A percentile compares a stretch with the other conserved stretches of the same genome.
phyloP scores from a whole-genome alignment of 2,329 filamentous ascomycete species.

The Fusarium dlaminii region DNA sequence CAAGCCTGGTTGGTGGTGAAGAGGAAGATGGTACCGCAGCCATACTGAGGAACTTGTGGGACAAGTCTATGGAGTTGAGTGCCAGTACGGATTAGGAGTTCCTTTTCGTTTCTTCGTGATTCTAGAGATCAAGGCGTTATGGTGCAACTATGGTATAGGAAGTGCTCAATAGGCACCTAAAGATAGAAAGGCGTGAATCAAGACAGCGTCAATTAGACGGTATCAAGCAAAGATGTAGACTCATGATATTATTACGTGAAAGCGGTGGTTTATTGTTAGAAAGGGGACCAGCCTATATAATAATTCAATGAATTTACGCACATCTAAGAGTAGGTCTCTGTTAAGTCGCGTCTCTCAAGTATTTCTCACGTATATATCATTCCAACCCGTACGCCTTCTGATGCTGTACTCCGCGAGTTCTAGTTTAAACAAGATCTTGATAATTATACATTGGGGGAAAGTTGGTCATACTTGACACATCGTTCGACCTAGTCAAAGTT shows the following conservation, averaged over 20 bases:
- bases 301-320: neutral
- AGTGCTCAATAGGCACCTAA: conserved; percentile 22
- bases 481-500: conserved; percentile 71
- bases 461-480: conserved; percentile 89
- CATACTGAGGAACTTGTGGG: conserved; percentile 68
- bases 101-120: conserved; percentile 9
- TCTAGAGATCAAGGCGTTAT: conserved; percentile 10
- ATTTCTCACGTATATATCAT: neutral
- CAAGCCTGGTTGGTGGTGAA: conserved; percentile 59
- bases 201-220: conserved; percentile 7
- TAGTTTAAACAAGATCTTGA: conserved; percentile 13
- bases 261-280: neutral
- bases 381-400: conserved; percentile 22
- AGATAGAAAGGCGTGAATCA: conserved; percentile 18
- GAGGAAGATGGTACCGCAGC: conserved; percentile 62
- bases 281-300: neutral
- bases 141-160: conserved; percentile 14
- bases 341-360: neutral
- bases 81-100: conserved; percentile 52
- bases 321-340: conserved; percentile 3
- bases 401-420: conserved; percentile 6
- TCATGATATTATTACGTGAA: neutral
- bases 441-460: conserved; percentile 83
- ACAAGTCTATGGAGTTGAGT: conserved; percentile 67
- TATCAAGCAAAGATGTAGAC: conserved; percentile 1